phyloP scores from a whole-genome alignment of 306 rosid species.

The Prunus fruticosa region DNA sequence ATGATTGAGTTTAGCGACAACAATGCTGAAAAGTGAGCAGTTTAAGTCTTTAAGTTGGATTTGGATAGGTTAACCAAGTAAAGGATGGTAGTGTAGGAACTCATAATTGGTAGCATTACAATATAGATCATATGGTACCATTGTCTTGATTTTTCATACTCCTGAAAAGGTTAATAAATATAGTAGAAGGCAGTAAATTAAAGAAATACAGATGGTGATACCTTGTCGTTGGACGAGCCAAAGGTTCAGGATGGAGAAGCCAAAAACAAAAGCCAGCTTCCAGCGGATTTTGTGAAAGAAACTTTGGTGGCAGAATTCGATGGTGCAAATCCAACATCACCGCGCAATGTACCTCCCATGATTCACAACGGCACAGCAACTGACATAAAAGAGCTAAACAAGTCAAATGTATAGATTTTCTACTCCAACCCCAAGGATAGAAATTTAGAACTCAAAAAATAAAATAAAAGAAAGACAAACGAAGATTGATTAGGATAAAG shows the following conservation, averaged over 20 bases:
- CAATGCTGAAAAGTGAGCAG: background rate
- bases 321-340: constrained; percentile 54
- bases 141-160: background rate
- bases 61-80: too few species aligned
- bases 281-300: constrained; percentile 53
- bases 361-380: constrained; percentile 54
- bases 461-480: background rate
- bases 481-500: background rate
- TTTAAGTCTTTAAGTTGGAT: background rate
- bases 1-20: too few species aligned
- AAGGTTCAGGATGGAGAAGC: constrained; percentile 74
- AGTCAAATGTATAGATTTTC: constrained; percentile 18
- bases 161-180: background rate
- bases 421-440: constrained; percentile 11
- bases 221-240: constrained; percentile 71
- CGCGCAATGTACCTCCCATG: constrained; percentile 47
- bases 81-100: background rate
- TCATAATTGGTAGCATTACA: background rate
- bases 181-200: background rate
- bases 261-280: constrained; percentile 78
- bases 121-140: background rate
- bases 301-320: constrained; percentile 64
- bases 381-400: constrained; percentile 37
- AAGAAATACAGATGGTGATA: constrained; percentile 13
- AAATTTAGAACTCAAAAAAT: constrained; percentile 3